These are phyloP conservation scores for Cardamine resedifolia DNA, from an alignment of 345 rosid genomes.

Conservation along the genomic window DNA sequence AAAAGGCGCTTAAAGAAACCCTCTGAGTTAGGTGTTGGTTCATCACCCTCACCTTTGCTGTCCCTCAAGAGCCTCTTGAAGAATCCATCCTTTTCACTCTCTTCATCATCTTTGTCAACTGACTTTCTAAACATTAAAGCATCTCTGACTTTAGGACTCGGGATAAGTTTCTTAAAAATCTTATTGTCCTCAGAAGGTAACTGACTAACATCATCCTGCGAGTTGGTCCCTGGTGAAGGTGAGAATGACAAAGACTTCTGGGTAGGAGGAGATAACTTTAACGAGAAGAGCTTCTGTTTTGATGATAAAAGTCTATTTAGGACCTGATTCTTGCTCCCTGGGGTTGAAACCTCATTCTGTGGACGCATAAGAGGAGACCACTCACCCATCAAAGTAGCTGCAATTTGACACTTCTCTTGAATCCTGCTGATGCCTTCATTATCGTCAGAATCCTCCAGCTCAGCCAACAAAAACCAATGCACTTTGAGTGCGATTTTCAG, in stretches of 20 bases:
- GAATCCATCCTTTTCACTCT: constrained; percentile 89
- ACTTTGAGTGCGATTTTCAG: constrained; percentile 88
- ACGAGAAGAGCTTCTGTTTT: constrained; percentile 82
- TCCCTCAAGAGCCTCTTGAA: constrained; percentile 92
- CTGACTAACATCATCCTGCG: constrained; percentile 67
- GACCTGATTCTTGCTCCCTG: constrained; percentile 93
- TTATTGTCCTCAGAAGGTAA: constrained; percentile 75
- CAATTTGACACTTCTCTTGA: constrained; percentile 97
- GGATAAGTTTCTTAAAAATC: constrained; percentile 88
- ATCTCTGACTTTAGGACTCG: constrained; percentile 92
- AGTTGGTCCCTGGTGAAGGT: constrained; percentile 53
- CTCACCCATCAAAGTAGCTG: constrained; percentile 95
- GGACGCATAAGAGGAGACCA: constrained; percentile 78
- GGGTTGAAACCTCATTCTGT: constrained; percentile 53
- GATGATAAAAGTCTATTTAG: constrained; percentile 78
- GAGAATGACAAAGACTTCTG: constrained; percentile 74
- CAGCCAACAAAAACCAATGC: constrained; percentile 98
- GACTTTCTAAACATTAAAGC: constrained; percentile 94
- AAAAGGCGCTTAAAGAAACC: constrained; percentile 78
- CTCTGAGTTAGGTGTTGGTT: constrained; percentile 62
- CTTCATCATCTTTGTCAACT: constrained; percentile 86
- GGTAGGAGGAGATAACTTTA: constrained; percentile 73
- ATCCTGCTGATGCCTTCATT: constrained; percentile 94
- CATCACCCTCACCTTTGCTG: constrained; percentile 76
- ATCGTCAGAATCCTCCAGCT: constrained; percentile 93